A percentile compares a stretch with the other conserved stretches of the same genome.
These are phyloP conservation scores for Yamadazyma pseudoaaseri DNA, from an alignment of 1,139 yeast species.

Conservation along the genomic window DNA sequence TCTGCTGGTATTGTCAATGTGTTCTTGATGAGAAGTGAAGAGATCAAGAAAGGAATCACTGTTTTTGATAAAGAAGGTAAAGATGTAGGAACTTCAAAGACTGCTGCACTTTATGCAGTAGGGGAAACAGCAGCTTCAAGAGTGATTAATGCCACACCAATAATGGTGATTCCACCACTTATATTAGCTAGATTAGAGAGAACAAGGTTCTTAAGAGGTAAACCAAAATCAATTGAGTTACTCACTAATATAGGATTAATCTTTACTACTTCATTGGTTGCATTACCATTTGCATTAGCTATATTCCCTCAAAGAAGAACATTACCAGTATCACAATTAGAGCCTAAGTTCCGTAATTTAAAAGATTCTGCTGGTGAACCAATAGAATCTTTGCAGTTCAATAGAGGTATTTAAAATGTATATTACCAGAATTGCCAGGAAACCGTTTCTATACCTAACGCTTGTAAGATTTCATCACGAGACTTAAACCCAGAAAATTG, in stretches of 20 bases:
- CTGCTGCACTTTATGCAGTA: slow-evolving; percentile 88
- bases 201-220: slow-evolving; percentile 59
- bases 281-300: slow-evolving; percentile 90
- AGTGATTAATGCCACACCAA: slow-evolving; percentile 93
- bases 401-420: slow-evolving; percentile 73
- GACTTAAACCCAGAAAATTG: slow-evolving; percentile 34
- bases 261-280: slow-evolving; percentile 80
- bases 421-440: slow-evolving; percentile 64
- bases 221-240: slow-evolving; percentile 62
- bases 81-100: slow-evolving; percentile 73
- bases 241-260: slow-evolving; percentile 79
- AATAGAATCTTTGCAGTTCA: slow-evolving; percentile 69
- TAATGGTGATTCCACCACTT: slow-evolving; percentile 95
- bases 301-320: slow-evolving; percentile 87
- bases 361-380: slow-evolving; percentile 63
- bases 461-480: slow-evolving; percentile 47
- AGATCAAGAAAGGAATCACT: slow-evolving; percentile 76
- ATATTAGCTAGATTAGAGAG: slow-evolving; percentile 74
- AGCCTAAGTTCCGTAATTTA: slow-evolving; percentile 57
- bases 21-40: slow-evolving; percentile 93
- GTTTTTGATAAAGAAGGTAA: slow-evolving; percentile 72
- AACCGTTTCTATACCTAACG: slow-evolving; percentile 40
- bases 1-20: slow-evolving; percentile 95
- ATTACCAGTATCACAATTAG: slow-evolving; percentile 59
- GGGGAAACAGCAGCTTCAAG: slow-evolving; percentile 96